Conservation (phyloP, 106 monocot genomes). For the Triglochin maritima region DNA sequence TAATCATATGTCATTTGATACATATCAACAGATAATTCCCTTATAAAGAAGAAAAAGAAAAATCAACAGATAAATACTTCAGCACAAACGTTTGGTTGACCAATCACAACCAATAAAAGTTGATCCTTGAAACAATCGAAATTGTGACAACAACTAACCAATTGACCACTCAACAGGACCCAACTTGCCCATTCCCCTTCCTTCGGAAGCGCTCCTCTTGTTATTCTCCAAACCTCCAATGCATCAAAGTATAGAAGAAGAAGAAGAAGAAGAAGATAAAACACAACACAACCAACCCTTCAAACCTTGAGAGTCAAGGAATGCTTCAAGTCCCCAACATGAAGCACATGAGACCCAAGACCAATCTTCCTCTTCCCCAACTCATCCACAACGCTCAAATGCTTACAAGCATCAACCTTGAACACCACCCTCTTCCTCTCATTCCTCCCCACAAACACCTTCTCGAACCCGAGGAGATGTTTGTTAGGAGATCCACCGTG, state of each 20-base stretch:
- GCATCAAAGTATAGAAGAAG: too few species aligned
- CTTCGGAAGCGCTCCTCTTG: neutral
- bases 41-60: too few species aligned
- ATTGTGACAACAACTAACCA: too few species aligned
- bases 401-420: slow-evolving; percentile 76
- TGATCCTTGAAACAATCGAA: too few species aligned
- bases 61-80: too few species aligned
- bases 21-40: too few species aligned
- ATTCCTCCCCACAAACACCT: slow-evolving; percentile 34
- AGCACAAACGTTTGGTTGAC: too few species aligned
- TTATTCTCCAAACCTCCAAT: neutral
- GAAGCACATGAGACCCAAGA: slow-evolving; percentile 66
- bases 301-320: slow-evolving; percentile 57
- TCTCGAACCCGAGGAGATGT: slow-evolving; percentile 82
- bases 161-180: too few species aligned
- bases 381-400: slow-evolving; percentile 79
- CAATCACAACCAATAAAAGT: too few species aligned
- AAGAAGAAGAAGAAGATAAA: too few species aligned
- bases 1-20: too few species aligned
- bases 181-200: neutral
- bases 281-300: neutral
- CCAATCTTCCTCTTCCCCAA: slow-evolving; percentile 58
- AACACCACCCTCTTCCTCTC: slow-evolving; percentile 45
- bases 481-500: slow-evolving; percentile 53
- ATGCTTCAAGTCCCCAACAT: slow-evolving; percentile 80